A percentile compares a stretch with the other conserved stretches of the same genome.
Conservation (phyloP, 176 grass and related monocot species). For the Urochloa ruziziensis region DNA sequence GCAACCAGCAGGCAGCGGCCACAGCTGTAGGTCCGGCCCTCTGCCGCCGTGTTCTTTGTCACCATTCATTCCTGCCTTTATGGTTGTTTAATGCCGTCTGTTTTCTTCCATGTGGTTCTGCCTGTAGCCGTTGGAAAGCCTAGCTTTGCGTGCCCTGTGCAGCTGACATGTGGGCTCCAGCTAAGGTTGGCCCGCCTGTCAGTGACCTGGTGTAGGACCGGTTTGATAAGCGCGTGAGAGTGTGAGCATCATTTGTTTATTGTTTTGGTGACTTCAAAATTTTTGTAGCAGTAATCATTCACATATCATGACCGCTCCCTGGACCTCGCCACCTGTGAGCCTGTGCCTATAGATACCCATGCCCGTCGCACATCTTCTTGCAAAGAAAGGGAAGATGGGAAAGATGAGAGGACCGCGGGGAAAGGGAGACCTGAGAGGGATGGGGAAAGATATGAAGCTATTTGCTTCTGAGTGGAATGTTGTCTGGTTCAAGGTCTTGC, state of each 20-base stretch:
- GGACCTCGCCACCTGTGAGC: slow-evolving; percentile 27
- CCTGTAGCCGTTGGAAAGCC: neutral
- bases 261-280: slow-evolving; percentile 34
- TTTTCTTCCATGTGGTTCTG: slow-evolving; percentile 41
- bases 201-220: neutral
- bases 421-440: neutral
- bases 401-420: neutral
- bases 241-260: neutral
- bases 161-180: neutral
- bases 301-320: slow-evolving; percentile 64
- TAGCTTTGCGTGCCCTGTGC: neutral
- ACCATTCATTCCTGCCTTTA: slow-evolving; percentile 52
- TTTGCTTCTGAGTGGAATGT: slow-evolving; percentile 91
- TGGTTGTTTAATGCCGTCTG: slow-evolving; percentile 61
- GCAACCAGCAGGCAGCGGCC: neutral
- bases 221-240: neutral
- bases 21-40: slow-evolving; percentile 52
- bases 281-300: slow-evolving; percentile 64
- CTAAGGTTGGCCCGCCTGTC: neutral
- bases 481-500: slow-evolving; percentile 87
- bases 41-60: slow-evolving; percentile 57
- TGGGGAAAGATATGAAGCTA: slow-evolving; percentile 53
- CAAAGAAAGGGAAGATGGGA: slow-evolving; percentile 19
- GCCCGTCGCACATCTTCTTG: neutral
- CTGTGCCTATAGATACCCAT: slow-evolving; percentile 66